Percentiles rank a stretch among this genome's conserved stretches.
Evolutionary conservation across 106 monocot genomes (phyloP).

Genomic region (Vanilla planifolia): DNA sequence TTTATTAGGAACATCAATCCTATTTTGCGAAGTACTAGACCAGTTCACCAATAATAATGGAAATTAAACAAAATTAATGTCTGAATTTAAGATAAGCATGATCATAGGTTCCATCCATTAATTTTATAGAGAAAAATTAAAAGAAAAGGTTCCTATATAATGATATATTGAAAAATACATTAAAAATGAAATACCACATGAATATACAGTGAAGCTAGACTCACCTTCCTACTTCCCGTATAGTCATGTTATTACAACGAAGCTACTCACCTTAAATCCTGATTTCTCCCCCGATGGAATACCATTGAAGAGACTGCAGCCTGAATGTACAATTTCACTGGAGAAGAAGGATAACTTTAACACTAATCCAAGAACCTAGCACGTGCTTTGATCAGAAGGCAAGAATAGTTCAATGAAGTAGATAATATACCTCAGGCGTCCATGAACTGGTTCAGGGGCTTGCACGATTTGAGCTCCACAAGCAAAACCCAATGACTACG

Average conservation of each 20-base stretch:
- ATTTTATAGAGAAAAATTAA: background rate
- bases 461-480: conserved; percentile 86
- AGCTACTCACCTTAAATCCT: conserved; percentile 93
- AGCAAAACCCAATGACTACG: conserved; percentile 78
- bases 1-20: background rate
- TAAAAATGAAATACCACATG: background rate
- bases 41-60: background rate
- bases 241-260: background rate
- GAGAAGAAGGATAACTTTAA: background rate
- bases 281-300: conserved; percentile 90
- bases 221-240: too few relatives aligned
- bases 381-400: background rate
- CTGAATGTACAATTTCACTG: conserved; percentile 91
- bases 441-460: conserved; percentile 95
- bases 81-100: background rate
- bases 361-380: background rate
- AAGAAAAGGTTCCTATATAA: background rate
- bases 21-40: background rate
- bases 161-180: background rate
- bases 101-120: too few relatives aligned
- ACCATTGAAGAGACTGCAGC: conserved; percentile 49
- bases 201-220: too few relatives aligned
- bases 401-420: background rate
- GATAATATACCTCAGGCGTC: conserved; percentile 67
- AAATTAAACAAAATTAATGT: background rate